Evolutionary conservation across 2,329 filamentous ascomycete genomes (phyloP).

Genomic region (Bipolaris gigantea): DNA sequence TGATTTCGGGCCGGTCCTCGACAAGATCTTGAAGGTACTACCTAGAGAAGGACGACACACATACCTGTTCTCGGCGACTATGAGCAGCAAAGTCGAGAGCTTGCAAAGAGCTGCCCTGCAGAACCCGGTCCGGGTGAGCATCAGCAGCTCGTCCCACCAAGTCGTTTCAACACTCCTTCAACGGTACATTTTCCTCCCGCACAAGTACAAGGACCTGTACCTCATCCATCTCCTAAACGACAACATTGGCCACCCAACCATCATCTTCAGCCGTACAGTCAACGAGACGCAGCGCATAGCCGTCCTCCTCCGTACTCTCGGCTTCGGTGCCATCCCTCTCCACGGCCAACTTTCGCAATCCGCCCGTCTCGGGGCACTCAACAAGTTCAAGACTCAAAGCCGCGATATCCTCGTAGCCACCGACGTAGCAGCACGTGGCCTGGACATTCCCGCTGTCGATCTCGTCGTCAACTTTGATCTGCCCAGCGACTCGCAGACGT

Average conservation of each 20-base stretch:
- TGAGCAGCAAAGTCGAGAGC: constrained; percentile 90
- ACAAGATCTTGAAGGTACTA: constrained; percentile 89
- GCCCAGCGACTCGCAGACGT: constrained; percentile 83
- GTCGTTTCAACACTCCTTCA: constrained; percentile 88
- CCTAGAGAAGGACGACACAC: constrained; percentile 66
- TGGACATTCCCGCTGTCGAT: constrained; percentile 92
- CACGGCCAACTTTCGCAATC: constrained; percentile 92
- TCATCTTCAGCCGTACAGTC: constrained; percentile 91
- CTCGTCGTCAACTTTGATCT: constrained; percentile 85
- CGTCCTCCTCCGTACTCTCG: constrained; percentile 79
- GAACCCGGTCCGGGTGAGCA: constrained; percentile 80
- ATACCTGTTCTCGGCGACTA: constrained; percentile 85
- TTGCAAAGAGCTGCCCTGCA: constrained; percentile 85
- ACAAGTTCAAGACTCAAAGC: constrained; percentile 82
- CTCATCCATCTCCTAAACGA: constrained; percentile 86
- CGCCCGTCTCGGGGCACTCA: constrained; percentile 80
- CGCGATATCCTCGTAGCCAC: constrained; percentile 88
- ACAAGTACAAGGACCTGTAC: constrained; percentile 83
- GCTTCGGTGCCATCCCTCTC: constrained; percentile 87
- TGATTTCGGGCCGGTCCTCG: constrained; percentile 88
- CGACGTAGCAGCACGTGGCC: constrained; percentile 88
- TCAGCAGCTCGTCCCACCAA: constrained; percentile 83
- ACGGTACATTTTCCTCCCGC: constrained; percentile 77
- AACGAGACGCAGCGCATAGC: constrained; percentile 86
- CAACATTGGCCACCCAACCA: constrained; percentile 79